phyloP scores from a whole-genome alignment of 2,329 filamentous ascomycete species.

The Tolypocladium ophioglossoides region DNA sequence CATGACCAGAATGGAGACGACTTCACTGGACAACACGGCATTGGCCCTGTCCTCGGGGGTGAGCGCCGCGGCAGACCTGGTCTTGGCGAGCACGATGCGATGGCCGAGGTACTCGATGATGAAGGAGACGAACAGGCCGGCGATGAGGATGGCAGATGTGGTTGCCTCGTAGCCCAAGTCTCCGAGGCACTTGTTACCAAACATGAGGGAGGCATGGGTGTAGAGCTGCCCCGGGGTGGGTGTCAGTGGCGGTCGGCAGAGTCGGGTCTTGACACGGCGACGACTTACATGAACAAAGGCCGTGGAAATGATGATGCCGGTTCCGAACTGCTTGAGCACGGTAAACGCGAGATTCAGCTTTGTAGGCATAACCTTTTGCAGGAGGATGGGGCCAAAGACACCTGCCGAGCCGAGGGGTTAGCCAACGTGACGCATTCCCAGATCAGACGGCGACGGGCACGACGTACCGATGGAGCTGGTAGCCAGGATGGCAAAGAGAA shows the following conservation, averaged over 20 bases:
- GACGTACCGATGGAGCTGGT: constrained; percentile 54
- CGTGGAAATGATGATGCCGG: constrained; percentile 61
- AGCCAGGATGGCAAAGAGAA: constrained; percentile 60
- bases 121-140: constrained; percentile 63
- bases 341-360: constrained; percentile 42
- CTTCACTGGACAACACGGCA: constrained; percentile 27
- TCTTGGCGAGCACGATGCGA: constrained; percentile 38
- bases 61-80: constrained; percentile 14
- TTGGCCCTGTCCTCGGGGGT: constrained; percentile 13
- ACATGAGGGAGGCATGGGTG: constrained; percentile 65
- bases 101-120: constrained; percentile 58
- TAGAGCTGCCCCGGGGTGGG: constrained; percentile 48
- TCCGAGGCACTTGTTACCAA: constrained; percentile 58
- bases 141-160: constrained; percentile 62
- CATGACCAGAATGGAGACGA: constrained; percentile 56
- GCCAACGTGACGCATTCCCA: background rate
- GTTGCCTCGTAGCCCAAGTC: constrained; percentile 57
- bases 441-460: no score
- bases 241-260: background rate
- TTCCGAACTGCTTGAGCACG: constrained; percentile 63
- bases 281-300: constrained; percentile 55
- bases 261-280: no score
- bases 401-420: constrained; percentile 14
- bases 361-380: constrained; percentile 45
- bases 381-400: constrained; percentile 57